phyloP scores from a whole-genome alignment of 768 basidiomycete species.

The Tricholoma sp. region DNA sequence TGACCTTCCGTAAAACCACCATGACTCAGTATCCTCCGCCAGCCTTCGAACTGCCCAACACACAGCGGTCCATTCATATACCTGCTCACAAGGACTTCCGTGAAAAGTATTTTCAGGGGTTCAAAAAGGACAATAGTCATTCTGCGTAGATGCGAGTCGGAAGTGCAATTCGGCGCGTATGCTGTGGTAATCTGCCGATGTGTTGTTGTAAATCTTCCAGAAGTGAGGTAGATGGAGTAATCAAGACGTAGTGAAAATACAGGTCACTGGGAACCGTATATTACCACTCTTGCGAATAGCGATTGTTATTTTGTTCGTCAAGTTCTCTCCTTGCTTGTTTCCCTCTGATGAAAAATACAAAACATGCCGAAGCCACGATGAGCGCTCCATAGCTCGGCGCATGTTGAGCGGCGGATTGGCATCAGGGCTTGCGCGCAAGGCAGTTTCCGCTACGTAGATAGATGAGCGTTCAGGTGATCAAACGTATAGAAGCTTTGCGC shows the following conservation, averaged over 20 bases:
- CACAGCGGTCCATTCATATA: slow-evolving; percentile 29
- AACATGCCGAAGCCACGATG: slow-evolving; percentile 31
- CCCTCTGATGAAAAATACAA: slow-evolving; percentile 52
- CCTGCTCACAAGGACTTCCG: slow-evolving; percentile 91
- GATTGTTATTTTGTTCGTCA: slow-evolving; percentile 47
- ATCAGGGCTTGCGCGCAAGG: slow-evolving; percentile 55
- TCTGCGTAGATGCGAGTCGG: background rate
- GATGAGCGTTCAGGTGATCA: background rate
- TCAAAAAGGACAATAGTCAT: slow-evolving; percentile 39
- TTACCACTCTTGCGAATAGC: background rate
- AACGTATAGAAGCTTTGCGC: slow-evolving; percentile 15
- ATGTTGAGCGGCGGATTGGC: slow-evolving; percentile 74
- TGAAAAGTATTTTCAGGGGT: slow-evolving; percentile 82
- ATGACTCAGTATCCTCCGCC: slow-evolving; percentile 44
- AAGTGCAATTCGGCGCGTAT: background rate
- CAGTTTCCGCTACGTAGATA: slow-evolving; percentile 46
- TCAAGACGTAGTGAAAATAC: background rate
- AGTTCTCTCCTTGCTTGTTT: slow-evolving; percentile 55
- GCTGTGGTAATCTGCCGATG: background rate
- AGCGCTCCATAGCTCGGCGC: slow-evolving; percentile 52
- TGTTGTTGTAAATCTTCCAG: background rate
- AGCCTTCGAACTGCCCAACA: slow-evolving; percentile 32
- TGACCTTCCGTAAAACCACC: slow-evolving; percentile 79
- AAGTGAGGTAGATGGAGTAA: background rate
- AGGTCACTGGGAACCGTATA: background rate